Conservation (phyloP, 768 basidiomycete genomes). For the Tulasnella sp. region DNA sequence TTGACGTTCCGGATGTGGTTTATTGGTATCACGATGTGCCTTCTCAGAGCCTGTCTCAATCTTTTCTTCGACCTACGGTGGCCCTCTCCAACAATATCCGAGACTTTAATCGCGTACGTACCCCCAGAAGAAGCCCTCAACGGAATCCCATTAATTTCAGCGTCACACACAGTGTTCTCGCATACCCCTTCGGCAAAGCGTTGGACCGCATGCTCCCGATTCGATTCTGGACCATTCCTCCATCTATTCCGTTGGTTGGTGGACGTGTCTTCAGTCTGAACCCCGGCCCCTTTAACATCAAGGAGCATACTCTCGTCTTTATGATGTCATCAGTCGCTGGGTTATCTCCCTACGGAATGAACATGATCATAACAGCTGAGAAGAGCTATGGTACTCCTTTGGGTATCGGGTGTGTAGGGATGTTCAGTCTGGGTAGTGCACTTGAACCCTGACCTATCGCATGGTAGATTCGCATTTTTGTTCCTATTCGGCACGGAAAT, state of each 20-base stretch:
- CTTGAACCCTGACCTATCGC: neutral
- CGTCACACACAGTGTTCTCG: slow-evolving; percentile 55
- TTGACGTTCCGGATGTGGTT: slow-evolving; percentile 93
- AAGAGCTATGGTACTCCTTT: slow-evolving; percentile 69
- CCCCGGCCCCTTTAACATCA: slow-evolving; percentile 96
- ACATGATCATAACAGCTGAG: slow-evolving; percentile 83
- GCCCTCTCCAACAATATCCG: slow-evolving; percentile 80
- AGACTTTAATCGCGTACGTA: neutral
- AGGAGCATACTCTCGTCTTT: slow-evolving; percentile 86
- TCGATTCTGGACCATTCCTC: slow-evolving; percentile 57
- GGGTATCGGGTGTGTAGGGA: slow-evolving; percentile 57
- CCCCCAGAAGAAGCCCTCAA: neutral
- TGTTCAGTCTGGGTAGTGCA: neutral
- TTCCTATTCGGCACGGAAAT: slow-evolving; percentile 89
- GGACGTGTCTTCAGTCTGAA: slow-evolving; percentile 77
- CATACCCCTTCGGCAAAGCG: slow-evolving; percentile 90
- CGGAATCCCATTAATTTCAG: neutral
- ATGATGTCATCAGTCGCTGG: slow-evolving; percentile 81
- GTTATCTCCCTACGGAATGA: slow-evolving; percentile 63
- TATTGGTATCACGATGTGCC: slow-evolving; percentile 44
- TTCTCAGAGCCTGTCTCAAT: slow-evolving; percentile 62
- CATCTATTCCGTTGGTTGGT: slow-evolving; percentile 48
- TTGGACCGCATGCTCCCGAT: slow-evolving; percentile 82
- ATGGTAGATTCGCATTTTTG: slow-evolving; percentile 63
- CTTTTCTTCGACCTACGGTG: slow-evolving; percentile 94